Evolutionary conservation across 1,284 basidiomycete species (phyloP), one percentile per base, ranked within the genome.

Genomic region (Trichosporon inkin): DNA sequence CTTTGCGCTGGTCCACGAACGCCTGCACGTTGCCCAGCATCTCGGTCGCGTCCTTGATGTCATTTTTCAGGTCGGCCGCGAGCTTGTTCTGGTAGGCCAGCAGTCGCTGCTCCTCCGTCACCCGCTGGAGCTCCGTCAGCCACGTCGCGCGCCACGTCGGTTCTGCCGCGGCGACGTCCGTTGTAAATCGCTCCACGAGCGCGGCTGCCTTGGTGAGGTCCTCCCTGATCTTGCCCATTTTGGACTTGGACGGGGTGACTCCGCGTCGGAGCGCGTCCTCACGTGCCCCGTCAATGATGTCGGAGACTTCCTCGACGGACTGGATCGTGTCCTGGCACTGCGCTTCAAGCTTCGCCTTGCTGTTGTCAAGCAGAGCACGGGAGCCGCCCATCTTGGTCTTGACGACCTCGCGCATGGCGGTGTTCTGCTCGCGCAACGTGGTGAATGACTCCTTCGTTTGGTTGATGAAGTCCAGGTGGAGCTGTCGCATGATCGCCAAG

Each of bases 131-230:
- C 80, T 99, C 95, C 70, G 90, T 86, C 69, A 91, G 90, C 95
- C 95, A 99, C 22, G 94, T 97, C 82, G 95, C 92, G 81, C 95
- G 92, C 95, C 95, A 99, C 82, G 90, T 90, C 53, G 95, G 93
- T 72, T 90, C 93, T 69, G 96, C 85, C 3, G 89, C 89, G 67
- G 87, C 85, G 67, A 98, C 89, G 74, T 95, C 92, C 65, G 88
- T 85, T 67, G 87, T 86, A 56, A 99, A 82, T 66, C 85, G 87
- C 61, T 87, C 83, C 38, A 98, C 82, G 75, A 93, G 88, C 16
- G 81, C 78, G 20, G 84, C 83, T 17, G 88, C 85, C n/a, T 82
- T 79, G 16, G 83, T 82, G 55, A 98, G 84, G 67, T 92, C 89
- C 62, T 85, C 85, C 70, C 84, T 84, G 71, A 95, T 85, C 57